Evolutionary conservation across 2,329 filamentous ascomycete species (phyloP).

Genomic region (Epichloe coenophiala): DNA sequence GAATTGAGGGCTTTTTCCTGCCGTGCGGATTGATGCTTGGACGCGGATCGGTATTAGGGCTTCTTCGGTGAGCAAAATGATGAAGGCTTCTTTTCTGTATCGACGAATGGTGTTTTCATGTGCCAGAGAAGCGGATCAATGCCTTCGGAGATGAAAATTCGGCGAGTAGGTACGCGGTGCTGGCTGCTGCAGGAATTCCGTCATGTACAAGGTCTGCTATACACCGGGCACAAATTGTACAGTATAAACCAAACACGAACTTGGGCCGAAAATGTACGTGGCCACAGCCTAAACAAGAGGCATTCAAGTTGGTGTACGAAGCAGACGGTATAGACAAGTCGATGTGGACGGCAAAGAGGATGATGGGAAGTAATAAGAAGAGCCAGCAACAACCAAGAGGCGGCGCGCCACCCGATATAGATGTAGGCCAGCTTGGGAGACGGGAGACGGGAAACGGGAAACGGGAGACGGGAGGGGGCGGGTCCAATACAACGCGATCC

Average conservation of each 20-base stretch:
- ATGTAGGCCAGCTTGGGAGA: slow-evolving; percentile 4
- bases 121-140: not conserved
- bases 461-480: slow-evolving; percentile 2
- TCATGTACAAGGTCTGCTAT: not conserved
- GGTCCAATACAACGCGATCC: slow-evolving; percentile 4
- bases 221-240: not conserved
- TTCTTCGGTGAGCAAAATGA: not conserved
- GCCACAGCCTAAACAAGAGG: not conserved
- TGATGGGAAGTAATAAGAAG: not conserved
- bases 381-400: not conserved
- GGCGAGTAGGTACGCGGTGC: not conserved
- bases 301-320: not conserved
- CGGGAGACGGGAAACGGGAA: not conserved
- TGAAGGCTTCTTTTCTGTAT: not conserved
- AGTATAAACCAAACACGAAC: not conserved
- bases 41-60: not conserved
- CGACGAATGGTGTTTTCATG: not conserved
- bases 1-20: not conserved
- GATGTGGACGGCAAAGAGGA: not conserved
- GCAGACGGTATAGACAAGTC: not conserved
- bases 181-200: not conserved
- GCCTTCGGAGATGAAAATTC: not conserved
- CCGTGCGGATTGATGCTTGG: not conserved
- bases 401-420: slow-evolving; percentile 2
- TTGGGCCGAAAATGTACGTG: slow-evolving; percentile 5